Conservation (phyloP, 768 basidiomycete species). For the Postia placenta region DNA sequence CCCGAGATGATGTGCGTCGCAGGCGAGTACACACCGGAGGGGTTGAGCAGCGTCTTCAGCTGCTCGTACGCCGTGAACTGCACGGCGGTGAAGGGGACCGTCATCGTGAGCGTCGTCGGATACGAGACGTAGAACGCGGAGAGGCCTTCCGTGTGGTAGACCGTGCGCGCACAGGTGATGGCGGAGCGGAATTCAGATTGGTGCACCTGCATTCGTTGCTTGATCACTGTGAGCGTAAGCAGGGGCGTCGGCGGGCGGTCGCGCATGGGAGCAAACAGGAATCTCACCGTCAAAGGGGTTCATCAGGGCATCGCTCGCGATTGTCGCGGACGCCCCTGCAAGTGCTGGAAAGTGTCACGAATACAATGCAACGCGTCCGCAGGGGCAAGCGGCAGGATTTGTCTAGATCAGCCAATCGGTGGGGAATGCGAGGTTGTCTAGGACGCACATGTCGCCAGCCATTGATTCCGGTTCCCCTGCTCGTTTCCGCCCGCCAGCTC, state of each 20-base stretch:
- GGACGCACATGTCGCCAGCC: slow-evolving; percentile 79
- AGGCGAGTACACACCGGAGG: slow-evolving; percentile 85
- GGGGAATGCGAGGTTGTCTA: too few species aligned
- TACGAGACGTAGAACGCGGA: slow-evolving; percentile 97
- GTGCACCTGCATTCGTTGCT: slow-evolving; percentile 99
- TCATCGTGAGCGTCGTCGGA: slow-evolving; percentile 94
- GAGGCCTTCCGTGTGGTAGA: slow-evolving; percentile 83
- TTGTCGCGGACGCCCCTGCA: slow-evolving; percentile 92
- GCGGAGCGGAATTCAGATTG: slow-evolving; percentile 89
- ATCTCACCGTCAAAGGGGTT: slow-evolving; percentile 95
- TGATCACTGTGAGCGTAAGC: slow-evolving; percentile 67
- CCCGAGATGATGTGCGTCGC: slow-evolving; percentile 88
- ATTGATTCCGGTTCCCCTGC: slow-evolving; percentile 61
- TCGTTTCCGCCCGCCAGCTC: slow-evolving; percentile 87
- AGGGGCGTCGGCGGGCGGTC: slow-evolving; percentile 4
- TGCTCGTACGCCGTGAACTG: slow-evolving; percentile 97
- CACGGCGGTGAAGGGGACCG: slow-evolving; percentile 96
- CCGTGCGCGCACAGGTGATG: slow-evolving; percentile 74
- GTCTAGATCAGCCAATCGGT: too few species aligned
- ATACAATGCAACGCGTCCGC: too few species aligned
- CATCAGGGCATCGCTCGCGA: slow-evolving; percentile 96
- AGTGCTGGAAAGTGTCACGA: slow-evolving; percentile 44
- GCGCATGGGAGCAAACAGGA: not conserved
- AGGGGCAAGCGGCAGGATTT: too few species aligned
- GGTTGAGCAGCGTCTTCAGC: slow-evolving; percentile 81